Conservation (phyloP, 257 asterid genomes). For the Solanum medicagineum region DNA sequence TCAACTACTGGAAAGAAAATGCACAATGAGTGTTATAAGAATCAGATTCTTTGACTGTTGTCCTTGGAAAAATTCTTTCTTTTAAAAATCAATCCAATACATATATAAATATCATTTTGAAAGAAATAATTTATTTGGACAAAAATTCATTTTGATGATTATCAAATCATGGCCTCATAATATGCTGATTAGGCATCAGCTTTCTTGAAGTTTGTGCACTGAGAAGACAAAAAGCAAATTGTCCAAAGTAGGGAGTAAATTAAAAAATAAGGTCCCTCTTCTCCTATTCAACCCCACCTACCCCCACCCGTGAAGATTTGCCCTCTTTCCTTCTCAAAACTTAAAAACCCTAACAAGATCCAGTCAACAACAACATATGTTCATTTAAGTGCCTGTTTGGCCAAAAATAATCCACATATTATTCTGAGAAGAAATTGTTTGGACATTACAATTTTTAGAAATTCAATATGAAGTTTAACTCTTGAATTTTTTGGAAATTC, state of each 20-base stretch:
- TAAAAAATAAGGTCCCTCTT: neutral
- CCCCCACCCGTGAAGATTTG: neutral
- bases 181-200: conserved; percentile 14
- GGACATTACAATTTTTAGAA: neutral
- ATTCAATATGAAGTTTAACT: neutral
- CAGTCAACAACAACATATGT: neutral
- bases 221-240: conserved; percentile 40
- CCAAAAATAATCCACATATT: neutral
- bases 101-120: neutral
- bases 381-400: neutral
- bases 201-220: conserved; percentile 47
- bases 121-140: no score
- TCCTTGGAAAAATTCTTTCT: neutral
- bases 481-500: neutral
- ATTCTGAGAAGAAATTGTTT: neutral
- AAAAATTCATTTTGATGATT: conserved; percentile 19
- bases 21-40: neutral
- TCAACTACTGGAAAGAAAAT: neutral
- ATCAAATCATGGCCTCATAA: conserved; percentile 39
- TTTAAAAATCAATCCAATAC: neutral
- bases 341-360: neutral
- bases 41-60: neutral
- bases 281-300: neutral
- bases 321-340: neutral
- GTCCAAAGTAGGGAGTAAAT: conserved; percentile 7